Evolutionary conservation across 129 eudicot genomes (phyloP).

Genomic region (Pulicaria dysenterica): DNA sequence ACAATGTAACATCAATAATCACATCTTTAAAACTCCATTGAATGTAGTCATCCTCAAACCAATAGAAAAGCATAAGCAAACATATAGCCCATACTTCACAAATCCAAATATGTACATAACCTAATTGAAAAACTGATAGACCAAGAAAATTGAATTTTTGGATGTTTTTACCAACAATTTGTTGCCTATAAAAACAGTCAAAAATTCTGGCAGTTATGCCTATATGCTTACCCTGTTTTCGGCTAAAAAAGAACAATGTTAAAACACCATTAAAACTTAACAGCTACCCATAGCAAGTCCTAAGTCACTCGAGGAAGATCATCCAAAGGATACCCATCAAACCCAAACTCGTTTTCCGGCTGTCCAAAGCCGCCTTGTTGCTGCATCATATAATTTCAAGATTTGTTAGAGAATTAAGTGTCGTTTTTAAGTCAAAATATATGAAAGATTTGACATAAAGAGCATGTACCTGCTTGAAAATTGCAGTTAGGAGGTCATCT

Average conservation of each 20-base stretch:
- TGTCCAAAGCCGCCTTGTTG: slow-evolving; percentile 60
- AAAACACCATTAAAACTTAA: slow-evolving; percentile 12
- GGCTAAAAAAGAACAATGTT: slow-evolving; percentile 13
- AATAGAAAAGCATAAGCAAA: neutral
- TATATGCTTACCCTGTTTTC: neutral
- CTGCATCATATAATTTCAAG: slow-evolving; percentile 8
- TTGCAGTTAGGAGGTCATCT: slow-evolving; percentile 67
- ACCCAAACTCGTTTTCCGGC: slow-evolving; percentile 53
- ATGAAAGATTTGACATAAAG: neutral
- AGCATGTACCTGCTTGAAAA: slow-evolving; percentile 57
- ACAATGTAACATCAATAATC: too few relatives aligned
- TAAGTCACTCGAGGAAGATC: slow-evolving; percentile 61
- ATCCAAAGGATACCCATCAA: slow-evolving; percentile 65
- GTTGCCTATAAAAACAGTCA: slow-evolving; percentile 37
- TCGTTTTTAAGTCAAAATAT: neutral
- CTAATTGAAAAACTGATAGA: slow-evolving; percentile 8
- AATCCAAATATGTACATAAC: neutral
- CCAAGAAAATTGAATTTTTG: slow-evolving; percentile 35
- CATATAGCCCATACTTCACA: neutral
- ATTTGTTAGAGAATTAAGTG: neutral
- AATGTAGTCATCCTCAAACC: neutral
- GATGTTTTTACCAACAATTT: slow-evolving; percentile 41
- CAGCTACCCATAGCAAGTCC: neutral
- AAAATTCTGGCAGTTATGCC: slow-evolving; percentile 32
- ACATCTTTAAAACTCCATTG: too few relatives aligned